Base-by-base conservation (phyloP, 768 basidiomycete genomes). In the Lentinula lateritia region DNA sequence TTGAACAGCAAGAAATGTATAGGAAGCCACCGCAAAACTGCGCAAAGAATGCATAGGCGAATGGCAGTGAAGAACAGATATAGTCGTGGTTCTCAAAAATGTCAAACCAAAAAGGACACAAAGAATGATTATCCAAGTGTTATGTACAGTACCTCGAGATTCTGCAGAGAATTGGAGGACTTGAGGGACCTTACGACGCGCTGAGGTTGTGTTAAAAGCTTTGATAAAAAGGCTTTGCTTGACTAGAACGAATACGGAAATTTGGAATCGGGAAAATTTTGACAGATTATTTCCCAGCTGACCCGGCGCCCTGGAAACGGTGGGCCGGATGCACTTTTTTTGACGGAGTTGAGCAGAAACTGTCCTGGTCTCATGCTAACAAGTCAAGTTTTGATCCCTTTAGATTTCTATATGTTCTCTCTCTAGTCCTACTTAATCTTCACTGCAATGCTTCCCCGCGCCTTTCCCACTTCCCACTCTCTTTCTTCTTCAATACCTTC, bases 401-500 rank as follows among this genome's bases (percentile, higher is more conserved):
- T 60, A 20, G 9, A 65, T 65, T 63, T 66, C 66, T 66, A 69
- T 48, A 48, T 64, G 48, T 59, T 62, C 36, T 48, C n/a, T 23
- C 34, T 50, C 62, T 54, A 48, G 58, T 60, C 59, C 43, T 64
- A 45, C 56, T 61, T 62, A 48, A 61, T 62, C 53, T 48, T 62
- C 42, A 64, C 64, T 59, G 34, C 50, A 63, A 63, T 63, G 62
- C 62, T 60, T 66, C 63, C 67, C 56, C 62, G 64, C 66, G 69
- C 67, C 67, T 64, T 65, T 67, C 67, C 66, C 71, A 74, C 74
- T 72, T 72, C 73, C 71, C 73, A 56, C 48, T 67, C 67, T 67
- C 70, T 62, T 65, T 67, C 67, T 61, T 70, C 69, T 65, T 67
- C 58, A 36, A 66, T 65, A 59, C 60, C 68, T 61, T 53, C 64